phyloP scores from a whole-genome alignment of 2,329 filamentous ascomycete genomes.

The Dactylonectria estremocensis region DNA sequence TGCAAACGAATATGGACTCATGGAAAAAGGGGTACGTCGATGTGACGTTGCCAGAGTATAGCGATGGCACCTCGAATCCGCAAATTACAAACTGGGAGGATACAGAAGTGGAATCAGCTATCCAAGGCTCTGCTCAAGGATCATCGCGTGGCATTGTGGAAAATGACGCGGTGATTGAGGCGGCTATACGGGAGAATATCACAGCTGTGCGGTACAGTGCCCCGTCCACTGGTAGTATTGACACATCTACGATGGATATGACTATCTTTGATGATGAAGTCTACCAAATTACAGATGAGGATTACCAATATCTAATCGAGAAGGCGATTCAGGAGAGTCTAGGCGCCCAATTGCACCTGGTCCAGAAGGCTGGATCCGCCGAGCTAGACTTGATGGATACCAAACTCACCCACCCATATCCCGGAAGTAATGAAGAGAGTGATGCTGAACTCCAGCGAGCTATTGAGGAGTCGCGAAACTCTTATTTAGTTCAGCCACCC shows the following conservation, averaged over 20 bases:
- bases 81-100: slow-evolving; percentile 50
- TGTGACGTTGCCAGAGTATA: slow-evolving; percentile 23
- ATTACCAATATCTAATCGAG: slow-evolving; percentile 71
- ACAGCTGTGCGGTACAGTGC: slow-evolving; percentile 62
- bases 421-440: slow-evolving; percentile 40
- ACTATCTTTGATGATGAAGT: slow-evolving; percentile 58
- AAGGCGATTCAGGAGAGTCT: slow-evolving; percentile 70
- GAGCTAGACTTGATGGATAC: slow-evolving; percentile 34
- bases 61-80: slow-evolving; percentile 31
- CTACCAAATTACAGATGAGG: slow-evolving; percentile 68
- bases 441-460: slow-evolving; percentile 58
- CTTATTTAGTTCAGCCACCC: slow-evolving; percentile 37
- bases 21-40: slow-evolving; percentile 54
- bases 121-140: slow-evolving; percentile 76
- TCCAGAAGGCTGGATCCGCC: slow-evolving; percentile 37
- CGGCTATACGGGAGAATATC: slow-evolving; percentile 82
- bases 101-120: slow-evolving; percentile 83
- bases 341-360: slow-evolving; percentile 34
- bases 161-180: slow-evolving; percentile 80
- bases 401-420: background rate
- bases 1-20: slow-evolving; percentile 64
- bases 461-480: slow-evolving; percentile 58
- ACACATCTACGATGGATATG: slow-evolving; percentile 46
- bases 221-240: slow-evolving; percentile 45
- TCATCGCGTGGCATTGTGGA: slow-evolving; percentile 78